Evolutionary conservation across 1,139 yeast genomes (phyloP).

Genomic region (Hyphopichia pseudoburtonii): DNA sequence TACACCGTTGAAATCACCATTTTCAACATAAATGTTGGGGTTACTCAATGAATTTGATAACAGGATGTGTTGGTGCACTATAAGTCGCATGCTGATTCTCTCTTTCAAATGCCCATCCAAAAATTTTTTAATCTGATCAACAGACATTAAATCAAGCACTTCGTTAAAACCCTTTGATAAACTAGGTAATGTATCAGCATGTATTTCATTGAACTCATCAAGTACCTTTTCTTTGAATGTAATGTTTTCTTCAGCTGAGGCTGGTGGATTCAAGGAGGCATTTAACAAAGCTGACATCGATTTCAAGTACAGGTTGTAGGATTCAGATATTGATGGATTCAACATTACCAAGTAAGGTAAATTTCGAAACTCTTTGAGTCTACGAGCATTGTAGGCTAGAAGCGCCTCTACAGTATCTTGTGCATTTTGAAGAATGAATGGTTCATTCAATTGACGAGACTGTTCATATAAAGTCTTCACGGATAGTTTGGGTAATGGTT

Average conservation of each 20-base stretch:
- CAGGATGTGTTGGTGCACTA: conserved; percentile 81
- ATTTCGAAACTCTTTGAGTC: conserved; percentile 66
- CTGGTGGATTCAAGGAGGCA: conserved; percentile 36
- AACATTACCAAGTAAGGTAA: conserved; percentile 82
- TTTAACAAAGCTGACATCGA: conserved; percentile 65
- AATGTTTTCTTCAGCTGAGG: conserved; percentile 53
- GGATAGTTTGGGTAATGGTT: conserved; percentile 49
- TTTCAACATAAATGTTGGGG: conserved; percentile 22
- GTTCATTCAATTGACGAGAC: conserved; percentile 37
- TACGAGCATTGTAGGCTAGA: conserved; percentile 48
- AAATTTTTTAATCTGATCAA: conserved; percentile 55
- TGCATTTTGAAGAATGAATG: conserved; percentile 36
- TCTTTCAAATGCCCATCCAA: conserved; percentile 79
- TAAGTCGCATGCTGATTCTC: conserved; percentile 78
- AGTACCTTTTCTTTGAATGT: conserved; percentile 50
- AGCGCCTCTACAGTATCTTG: conserved; percentile 45
- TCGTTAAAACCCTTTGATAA: conserved; percentile 84
- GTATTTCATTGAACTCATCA: conserved; percentile 64
- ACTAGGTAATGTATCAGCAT: conserved; percentile 78
- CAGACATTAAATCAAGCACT: conserved; percentile 53
- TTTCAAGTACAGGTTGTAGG: conserved; percentile 68
- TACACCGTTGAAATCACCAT: conserved; percentile 64
- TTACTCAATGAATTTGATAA: conserved; percentile 41
- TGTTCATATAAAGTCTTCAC: conserved; percentile 44
- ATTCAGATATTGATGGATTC: conserved; percentile 86